phyloP scores from a whole-genome alignment of 257 asterid genomes.

The Przewalskia tangutica region DNA sequence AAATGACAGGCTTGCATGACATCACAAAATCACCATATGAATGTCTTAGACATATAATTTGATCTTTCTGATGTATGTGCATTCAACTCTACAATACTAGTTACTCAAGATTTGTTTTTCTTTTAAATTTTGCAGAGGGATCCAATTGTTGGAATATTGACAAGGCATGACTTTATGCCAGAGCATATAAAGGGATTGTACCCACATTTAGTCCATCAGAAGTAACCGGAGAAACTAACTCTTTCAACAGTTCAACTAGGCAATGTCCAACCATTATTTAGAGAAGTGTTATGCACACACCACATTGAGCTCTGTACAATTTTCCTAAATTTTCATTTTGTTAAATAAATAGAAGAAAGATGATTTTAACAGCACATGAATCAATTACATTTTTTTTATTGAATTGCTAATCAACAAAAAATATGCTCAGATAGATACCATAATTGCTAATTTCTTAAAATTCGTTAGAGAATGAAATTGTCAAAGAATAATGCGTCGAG shows the following conservation, averaged over 20 bases:
- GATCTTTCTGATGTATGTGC: not conserved
- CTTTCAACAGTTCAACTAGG: not conserved
- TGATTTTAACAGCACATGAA: not conserved
- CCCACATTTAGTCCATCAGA: slow-evolving; percentile 38
- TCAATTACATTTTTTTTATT: not conserved
- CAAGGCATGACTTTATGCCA: slow-evolving; percentile 73
- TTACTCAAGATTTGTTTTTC: slow-evolving; percentile 8
- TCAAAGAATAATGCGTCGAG: not conserved
- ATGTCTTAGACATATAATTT: not conserved
- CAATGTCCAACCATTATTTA: not conserved
- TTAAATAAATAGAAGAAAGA: not conserved
- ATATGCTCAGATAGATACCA: not conserved
- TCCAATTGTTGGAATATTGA: slow-evolving; percentile 67
- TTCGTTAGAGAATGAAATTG: not conserved
- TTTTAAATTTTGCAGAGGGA: slow-evolving; percentile 44
- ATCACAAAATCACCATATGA: not conserved
- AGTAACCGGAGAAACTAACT: slow-evolving; percentile 14
- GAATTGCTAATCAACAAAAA: not conserved
- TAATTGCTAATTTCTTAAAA: not conserved
- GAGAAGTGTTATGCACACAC: not conserved
- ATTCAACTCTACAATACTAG: not conserved
- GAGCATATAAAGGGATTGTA: slow-evolving; percentile 70
- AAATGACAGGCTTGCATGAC: not conserved
- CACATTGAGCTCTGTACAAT: slow-evolving; percentile 3
- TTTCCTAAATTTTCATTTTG: not conserved